These are phyloP conservation scores for Sporothrix luriei DNA, from an alignment of 2,329 filamentous ascomycete genomes.

Conservation along the genomic window DNA sequence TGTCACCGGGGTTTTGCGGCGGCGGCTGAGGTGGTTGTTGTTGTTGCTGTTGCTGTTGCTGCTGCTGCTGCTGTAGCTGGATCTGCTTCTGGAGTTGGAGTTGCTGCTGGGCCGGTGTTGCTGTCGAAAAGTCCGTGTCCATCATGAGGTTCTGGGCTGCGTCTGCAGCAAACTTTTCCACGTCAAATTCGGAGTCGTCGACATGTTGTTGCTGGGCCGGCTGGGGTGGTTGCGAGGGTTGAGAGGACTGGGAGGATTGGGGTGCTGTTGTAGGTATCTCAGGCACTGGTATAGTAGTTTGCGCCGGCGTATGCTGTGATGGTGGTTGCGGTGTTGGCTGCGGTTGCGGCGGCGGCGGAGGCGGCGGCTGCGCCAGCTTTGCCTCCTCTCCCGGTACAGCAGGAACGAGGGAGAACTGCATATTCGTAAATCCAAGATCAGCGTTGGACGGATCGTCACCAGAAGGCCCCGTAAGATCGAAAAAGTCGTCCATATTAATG, in stretches of 20 bases:
- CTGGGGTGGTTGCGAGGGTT: background rate
- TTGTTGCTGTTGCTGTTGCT: slow-evolving; percentile 30
- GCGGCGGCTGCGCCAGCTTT: slow-evolving; percentile 30
- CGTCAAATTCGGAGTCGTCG: slow-evolving; percentile 50
- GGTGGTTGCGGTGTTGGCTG: background rate
- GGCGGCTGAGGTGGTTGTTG: slow-evolving; percentile 28
- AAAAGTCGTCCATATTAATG: slow-evolving; percentile 32
- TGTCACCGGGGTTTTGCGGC: slow-evolving; percentile 35
- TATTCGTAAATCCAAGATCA: slow-evolving; percentile 58
- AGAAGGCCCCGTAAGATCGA: slow-evolving; percentile 32
- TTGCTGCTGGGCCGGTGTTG: background rate
- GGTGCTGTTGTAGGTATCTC: background rate
- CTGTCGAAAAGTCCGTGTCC: slow-evolving; percentile 31
- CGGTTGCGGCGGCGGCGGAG: slow-evolving; percentile 8
- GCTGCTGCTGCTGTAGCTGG: slow-evolving; percentile 16
- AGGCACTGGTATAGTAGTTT: slow-evolving; percentile 32
- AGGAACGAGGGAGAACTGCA: slow-evolving; percentile 59
- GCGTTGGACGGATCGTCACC: slow-evolving; percentile 37
- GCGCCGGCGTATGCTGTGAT: background rate
- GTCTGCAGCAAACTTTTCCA: slow-evolving; percentile 48
- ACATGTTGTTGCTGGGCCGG: slow-evolving; percentile 3
- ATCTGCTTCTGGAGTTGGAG: slow-evolving; percentile 15
- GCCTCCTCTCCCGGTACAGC: slow-evolving; percentile 35
- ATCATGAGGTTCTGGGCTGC: slow-evolving; percentile 39
- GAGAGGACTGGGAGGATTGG: background rate